A percentile compares a stretch with the other conserved stretches of the same genome.
These are phyloP conservation scores for Fusarium xylarioides DNA, from an alignment of 2,329 filamentous ascomycete genomes.

Conservation along the genomic window DNA sequence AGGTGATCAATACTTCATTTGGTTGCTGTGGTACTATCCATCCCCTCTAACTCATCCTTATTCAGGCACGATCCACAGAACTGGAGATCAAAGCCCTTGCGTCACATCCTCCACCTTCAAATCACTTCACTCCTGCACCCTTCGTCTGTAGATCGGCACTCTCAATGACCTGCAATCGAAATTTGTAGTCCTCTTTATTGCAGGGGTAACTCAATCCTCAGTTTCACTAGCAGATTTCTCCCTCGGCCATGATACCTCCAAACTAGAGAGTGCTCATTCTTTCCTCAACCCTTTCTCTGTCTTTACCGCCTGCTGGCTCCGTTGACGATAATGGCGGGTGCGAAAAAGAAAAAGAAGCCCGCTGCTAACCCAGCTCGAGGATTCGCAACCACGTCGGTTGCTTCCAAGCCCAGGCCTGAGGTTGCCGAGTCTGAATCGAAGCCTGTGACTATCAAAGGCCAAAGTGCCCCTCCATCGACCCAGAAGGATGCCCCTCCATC, in stretches of 20 bases:
- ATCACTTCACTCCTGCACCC: constrained; percentile 17
- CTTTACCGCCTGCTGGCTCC: not conserved
- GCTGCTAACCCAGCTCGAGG: constrained; percentile 87
- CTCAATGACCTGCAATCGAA: constrained; percentile 4
- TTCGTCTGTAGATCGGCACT: constrained; percentile 3
- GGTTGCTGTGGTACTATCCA: not conserved
- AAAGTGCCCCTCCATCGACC: constrained; percentile 46
- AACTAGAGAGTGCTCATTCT: not conserved
- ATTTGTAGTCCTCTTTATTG: not conserved
- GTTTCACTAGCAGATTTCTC: not conserved
- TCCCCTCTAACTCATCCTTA: not conserved
- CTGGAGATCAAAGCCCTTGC: constrained; percentile 29
- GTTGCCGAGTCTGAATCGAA: constrained; percentile 50
- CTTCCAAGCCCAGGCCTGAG: constrained; percentile 81
- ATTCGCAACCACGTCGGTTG: constrained; percentile 92
- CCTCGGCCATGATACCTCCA: not conserved
- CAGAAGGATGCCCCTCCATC: constrained; percentile 44
- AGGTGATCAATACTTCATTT: not conserved
- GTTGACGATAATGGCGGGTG: constrained; percentile 67
- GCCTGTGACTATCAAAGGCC: constrained; percentile 33
- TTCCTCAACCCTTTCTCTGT: not conserved
- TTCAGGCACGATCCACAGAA: constrained; percentile 24
- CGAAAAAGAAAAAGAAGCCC: constrained; percentile 92
- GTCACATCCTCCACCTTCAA: constrained; percentile 33
- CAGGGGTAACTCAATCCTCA: not conserved